Evolutionary conservation across 495 filamentous ascomycete genomes (phyloP).

Genomic region (Massariosphaeria phaeospora): DNA sequence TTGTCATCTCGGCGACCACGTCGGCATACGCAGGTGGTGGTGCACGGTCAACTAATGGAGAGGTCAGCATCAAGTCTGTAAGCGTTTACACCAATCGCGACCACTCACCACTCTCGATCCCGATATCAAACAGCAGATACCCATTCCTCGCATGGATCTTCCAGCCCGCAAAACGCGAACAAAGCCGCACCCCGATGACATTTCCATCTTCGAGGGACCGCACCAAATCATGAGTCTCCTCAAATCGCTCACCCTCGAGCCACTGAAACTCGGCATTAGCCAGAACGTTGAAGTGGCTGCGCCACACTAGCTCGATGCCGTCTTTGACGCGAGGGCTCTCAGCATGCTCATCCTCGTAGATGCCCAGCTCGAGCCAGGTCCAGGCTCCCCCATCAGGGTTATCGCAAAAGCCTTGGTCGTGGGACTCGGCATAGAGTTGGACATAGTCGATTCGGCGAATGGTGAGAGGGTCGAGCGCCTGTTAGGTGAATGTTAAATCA

Average conservation of each 20-base stretch:
- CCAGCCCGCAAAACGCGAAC: background rate
- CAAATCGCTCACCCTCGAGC: background rate
- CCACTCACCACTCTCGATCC: background rate
- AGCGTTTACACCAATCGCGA: background rate
- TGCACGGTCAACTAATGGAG: no score
- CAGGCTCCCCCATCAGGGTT: background rate
- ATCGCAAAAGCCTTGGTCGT: background rate
- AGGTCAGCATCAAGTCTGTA: no score
- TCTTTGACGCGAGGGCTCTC: background rate
- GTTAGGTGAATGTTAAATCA: background rate
- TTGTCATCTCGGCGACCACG: no score
- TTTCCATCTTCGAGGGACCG: background rate
- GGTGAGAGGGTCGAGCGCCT: background rate
- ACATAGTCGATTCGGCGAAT: background rate
- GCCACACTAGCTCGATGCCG: background rate
- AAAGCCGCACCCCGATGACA: background rate
- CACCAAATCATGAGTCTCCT: background rate
- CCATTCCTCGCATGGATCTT: background rate
- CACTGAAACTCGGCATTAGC: background rate
- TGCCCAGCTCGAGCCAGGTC: background rate
- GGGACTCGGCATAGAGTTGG: slow-evolving; percentile 1
- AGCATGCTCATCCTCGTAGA: background rate
- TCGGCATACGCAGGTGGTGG: no score
- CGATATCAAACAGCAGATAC: background rate
- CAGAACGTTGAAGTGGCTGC: background rate